Evolutionary conservation across 352 stramenopile species (phyloP).

Genomic region (Stramenopiles sp.): DNA sequence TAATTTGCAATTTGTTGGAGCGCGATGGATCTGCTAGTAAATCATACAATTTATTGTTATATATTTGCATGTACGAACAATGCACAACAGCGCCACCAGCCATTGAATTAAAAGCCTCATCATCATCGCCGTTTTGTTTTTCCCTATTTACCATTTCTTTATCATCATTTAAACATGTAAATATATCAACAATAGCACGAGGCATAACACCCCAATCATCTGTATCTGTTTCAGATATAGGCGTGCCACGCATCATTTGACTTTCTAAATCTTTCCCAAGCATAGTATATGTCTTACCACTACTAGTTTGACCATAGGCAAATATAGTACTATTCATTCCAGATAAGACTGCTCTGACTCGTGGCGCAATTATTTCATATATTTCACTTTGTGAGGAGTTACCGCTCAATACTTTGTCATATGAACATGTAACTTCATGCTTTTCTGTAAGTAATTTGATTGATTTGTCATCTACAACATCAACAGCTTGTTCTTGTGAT

Average conservation of each 20-base stretch:
- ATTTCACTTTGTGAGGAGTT: constrained; percentile 45
- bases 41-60: constrained; percentile 73
- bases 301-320: constrained; percentile 52
- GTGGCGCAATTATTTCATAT: constrained; percentile 26
- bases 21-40: constrained; percentile 52
- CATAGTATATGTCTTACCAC: too few species aligned
- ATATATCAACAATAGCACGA: too few species aligned
- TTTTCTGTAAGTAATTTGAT: constrained; percentile 19
- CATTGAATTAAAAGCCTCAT: too few species aligned
- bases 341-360: constrained; percentile 44
- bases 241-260: too few species aligned
- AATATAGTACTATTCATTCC: constrained; percentile 59
- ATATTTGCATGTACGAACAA: too few species aligned
- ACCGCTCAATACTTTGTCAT: constrained; percentile 51
- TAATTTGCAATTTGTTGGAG: constrained; percentile 45
- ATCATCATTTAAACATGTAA: too few species aligned
- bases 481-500: constrained; percentile 16
- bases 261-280: too few species aligned
- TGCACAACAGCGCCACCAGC: too few species aligned
- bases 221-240: too few species aligned
- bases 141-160: too few species aligned
- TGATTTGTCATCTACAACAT: constrained; percentile 29
- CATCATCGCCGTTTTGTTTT: too few species aligned
- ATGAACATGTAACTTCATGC: constrained; percentile 50
- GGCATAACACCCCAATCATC: too few species aligned